phyloP scores from a whole-genome alignment of 2,329 filamentous ascomycete species.

The Scedosporium dehoogii region DNA sequence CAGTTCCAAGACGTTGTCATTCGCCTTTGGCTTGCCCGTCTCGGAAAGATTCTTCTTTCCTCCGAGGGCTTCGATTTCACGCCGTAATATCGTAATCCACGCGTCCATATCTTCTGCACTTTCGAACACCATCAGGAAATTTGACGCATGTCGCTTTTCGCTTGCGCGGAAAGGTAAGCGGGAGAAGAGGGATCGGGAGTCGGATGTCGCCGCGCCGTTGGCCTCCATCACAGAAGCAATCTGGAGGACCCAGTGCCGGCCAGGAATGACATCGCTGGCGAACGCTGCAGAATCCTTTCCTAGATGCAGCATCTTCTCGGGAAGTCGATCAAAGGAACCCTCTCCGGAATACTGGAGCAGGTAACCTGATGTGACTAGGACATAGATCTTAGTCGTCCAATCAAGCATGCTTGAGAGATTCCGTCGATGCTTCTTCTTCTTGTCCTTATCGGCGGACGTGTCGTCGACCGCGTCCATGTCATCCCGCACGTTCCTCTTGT shows the following conservation, averaged over 20 bases:
- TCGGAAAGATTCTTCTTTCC: slow-evolving; percentile 55
- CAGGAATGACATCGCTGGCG: slow-evolving; percentile 69
- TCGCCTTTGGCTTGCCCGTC: slow-evolving; percentile 41
- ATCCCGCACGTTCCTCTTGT: slow-evolving; percentile 31
- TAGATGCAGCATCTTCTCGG: slow-evolving; percentile 64
- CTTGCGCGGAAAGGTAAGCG: slow-evolving; percentile 50
- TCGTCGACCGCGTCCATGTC: slow-evolving; percentile 17
- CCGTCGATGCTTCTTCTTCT: slow-evolving; percentile 37
- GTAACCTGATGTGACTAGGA: slow-evolving; percentile 61
- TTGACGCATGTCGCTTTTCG: slow-evolving; percentile 48
- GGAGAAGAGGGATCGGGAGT: slow-evolving; percentile 53
- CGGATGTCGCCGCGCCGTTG: slow-evolving; percentile 38
- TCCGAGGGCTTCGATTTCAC: slow-evolving; percentile 60
- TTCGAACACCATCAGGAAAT: slow-evolving; percentile 64
- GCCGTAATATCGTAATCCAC: slow-evolving; percentile 61
- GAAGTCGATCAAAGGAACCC: slow-evolving; percentile 59
- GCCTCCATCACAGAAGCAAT: slow-evolving; percentile 57
- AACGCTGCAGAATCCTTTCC: slow-evolving; percentile 70
- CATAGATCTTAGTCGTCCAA: slow-evolving; percentile 62
- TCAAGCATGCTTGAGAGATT: slow-evolving; percentile 39
- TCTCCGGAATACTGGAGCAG: slow-evolving; percentile 65
- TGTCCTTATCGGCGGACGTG: slow-evolving; percentile 4
- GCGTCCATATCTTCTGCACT: slow-evolving; percentile 63
- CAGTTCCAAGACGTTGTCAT: slow-evolving; percentile 23
- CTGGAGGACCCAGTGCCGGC: slow-evolving; percentile 71